A percentile compares a stretch with the other conserved stretches of the same genome.
Conservation (phyloP, 1,284 basidiomycete genomes). For the Microbotryum intermedium region DNA sequence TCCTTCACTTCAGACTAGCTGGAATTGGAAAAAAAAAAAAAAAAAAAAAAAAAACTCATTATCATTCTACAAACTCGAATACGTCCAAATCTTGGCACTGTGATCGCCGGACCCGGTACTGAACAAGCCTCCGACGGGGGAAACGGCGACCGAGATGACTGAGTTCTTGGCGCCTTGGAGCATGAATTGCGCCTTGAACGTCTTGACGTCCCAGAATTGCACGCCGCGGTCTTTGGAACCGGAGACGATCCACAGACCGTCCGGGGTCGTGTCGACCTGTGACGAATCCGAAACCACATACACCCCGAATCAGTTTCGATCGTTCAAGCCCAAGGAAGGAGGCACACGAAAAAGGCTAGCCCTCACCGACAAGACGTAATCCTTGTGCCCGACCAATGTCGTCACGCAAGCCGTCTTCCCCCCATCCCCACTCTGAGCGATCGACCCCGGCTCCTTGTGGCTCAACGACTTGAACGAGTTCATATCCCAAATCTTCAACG, state of each 20-base stretch:
- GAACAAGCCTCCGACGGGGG: conserved; percentile 60
- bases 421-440: conserved; percentile 20
- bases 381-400: conserved; percentile 78
- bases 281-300: too few relatives aligned
- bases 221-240: conserved; percentile 85
- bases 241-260: conserved; percentile 79
- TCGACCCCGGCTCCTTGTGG: conserved; percentile 33
- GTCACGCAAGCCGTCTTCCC: conserved; percentile 54
- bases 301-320: too few relatives aligned
- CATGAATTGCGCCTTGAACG: conserved; percentile 67
- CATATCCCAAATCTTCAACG: conserved; percentile 80
- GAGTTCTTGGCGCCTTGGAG: conserved; percentile 82
- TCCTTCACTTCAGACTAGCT: not conserved
- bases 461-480: conserved; percentile 43
- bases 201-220: conserved; percentile 68
- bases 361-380: conserved; percentile 61
- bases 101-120: conserved; percentile 84
- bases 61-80: conserved; percentile 10
- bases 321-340: too few relatives aligned
- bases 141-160: conserved; percentile 79
- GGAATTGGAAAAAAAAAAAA: not conserved
- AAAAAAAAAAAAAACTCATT: not conserved
- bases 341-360: too few relatives aligned
- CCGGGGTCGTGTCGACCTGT: conserved; percentile 61
- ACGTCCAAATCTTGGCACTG: conserved; percentile 63